Percentiles rank a stretch among this genome's conserved stretches.
Conservation (phyloP, 495 filamentous ascomycete genomes). For the Aspergillus cristatus region DNA sequence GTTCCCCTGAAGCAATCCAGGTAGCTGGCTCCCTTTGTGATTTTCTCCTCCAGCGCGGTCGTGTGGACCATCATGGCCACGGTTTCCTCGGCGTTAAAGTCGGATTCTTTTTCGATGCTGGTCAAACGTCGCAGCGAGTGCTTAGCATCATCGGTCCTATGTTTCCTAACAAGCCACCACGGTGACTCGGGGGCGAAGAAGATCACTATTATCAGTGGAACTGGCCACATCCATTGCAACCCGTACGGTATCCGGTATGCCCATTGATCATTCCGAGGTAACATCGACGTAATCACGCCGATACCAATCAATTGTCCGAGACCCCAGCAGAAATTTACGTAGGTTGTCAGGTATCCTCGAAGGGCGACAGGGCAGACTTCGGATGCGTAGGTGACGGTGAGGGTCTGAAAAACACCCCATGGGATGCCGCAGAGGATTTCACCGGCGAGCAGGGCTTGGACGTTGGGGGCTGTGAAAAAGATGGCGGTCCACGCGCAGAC, state of each 20-base stretch:
- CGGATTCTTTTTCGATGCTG: slow-evolving; percentile 41
- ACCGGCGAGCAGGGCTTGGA: slow-evolving; percentile 57
- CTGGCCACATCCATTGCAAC: slow-evolving; percentile 80
- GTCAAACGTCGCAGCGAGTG: slow-evolving; percentile 57
- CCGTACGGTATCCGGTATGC: slow-evolving; percentile 62
- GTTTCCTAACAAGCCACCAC: slow-evolving; percentile 75
- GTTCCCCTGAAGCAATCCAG: slow-evolving; percentile 67
- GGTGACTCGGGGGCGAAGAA: slow-evolving; percentile 67
- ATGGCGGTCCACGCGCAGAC: slow-evolving; percentile 63
- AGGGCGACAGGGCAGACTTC: slow-evolving; percentile 69
- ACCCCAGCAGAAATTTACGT: slow-evolving; percentile 79
- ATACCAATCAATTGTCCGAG: slow-evolving; percentile 67
- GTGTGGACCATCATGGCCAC: slow-evolving; percentile 82
- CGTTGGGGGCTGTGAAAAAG: slow-evolving; percentile 67
- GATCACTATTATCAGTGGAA: slow-evolving; percentile 63
- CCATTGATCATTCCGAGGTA: slow-evolving; percentile 50
- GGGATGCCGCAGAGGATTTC: slow-evolving; percentile 73
- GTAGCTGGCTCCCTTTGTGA: slow-evolving; percentile 60
- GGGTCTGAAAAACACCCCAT: slow-evolving; percentile 77
- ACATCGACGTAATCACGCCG: slow-evolving; percentile 61
- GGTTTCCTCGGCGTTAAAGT: slow-evolving; percentile 67
- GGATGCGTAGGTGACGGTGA: slow-evolving; percentile 72
- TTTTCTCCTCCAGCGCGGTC: slow-evolving; percentile 61
- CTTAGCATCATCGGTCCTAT: slow-evolving; percentile 59
- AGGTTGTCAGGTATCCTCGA: slow-evolving; percentile 66